phyloP scores from a whole-genome alignment of 1,139 yeast species.

The Meyerozyma smithsonii region DNA sequence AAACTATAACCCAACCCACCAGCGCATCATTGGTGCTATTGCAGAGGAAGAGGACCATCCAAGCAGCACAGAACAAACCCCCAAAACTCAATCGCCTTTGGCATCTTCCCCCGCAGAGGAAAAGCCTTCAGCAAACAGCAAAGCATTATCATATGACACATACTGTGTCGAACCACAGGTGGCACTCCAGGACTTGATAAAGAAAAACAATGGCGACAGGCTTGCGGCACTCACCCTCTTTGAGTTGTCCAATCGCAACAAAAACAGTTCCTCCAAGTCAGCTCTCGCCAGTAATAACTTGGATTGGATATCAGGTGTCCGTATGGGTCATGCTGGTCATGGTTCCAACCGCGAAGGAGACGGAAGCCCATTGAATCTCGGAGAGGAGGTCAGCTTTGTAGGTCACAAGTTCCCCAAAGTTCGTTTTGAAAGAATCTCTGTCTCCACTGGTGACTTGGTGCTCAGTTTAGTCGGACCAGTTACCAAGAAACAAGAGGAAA shows the following conservation, averaged over 20 bases:
- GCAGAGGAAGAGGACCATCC: constrained; percentile 15
- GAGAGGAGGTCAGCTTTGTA: constrained; percentile 85
- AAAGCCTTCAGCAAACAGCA: constrained; percentile 1
- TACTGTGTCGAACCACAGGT: constrained; percentile 39
- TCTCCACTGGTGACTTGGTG: constrained; percentile 75
- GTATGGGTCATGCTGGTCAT: constrained; percentile 57
- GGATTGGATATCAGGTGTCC: constrained; percentile 91
- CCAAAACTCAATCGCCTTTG: constrained; percentile 1
- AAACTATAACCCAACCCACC: constrained; percentile 45
- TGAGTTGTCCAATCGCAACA: constrained; percentile 29
- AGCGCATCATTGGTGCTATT: constrained; percentile 20
- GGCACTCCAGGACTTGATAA: constrained; percentile 28
- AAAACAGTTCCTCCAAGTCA: constrained; percentile 19
- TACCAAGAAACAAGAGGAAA: constrained; percentile 2
- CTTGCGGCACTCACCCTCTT: constrained; percentile 33
- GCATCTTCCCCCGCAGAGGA: not conserved
- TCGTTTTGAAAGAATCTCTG: constrained; percentile 80
- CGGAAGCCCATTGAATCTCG: constrained; percentile 57
- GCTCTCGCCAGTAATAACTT: constrained; percentile 57
- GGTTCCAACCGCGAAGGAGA: constrained; percentile 16
- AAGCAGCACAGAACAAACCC: not conserved
- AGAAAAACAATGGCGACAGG: constrained; percentile 31
- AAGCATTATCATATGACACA: constrained; percentile 25
- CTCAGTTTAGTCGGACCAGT: constrained; percentile 80
- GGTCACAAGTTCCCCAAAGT: constrained; percentile 90